These are phyloP conservation scores for Annulohypoxylon moriforme DNA, from an alignment of 495 filamentous ascomycete species.

Conservation along the genomic window DNA sequence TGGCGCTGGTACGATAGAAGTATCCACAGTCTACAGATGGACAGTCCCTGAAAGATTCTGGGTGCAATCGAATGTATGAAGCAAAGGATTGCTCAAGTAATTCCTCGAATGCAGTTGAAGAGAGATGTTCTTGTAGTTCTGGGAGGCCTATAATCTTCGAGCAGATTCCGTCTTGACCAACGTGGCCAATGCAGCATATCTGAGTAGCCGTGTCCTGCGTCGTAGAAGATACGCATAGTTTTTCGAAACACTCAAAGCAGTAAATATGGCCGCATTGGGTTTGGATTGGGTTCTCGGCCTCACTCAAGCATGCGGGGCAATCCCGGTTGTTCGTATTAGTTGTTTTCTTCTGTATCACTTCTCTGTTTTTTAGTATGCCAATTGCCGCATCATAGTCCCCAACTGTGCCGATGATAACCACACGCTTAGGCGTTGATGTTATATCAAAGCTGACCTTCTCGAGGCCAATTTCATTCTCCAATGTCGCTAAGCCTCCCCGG, in stretches of 20 bases:
- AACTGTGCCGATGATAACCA: slow-evolving; percentile 48
- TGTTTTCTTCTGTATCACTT: not conserved
- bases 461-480: slow-evolving; percentile 50
- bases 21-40: slow-evolving; percentile 55
- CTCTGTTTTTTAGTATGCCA: slow-evolving; percentile 18
- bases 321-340: slow-evolving; percentile 15
- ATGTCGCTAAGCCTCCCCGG: slow-evolving; percentile 54
- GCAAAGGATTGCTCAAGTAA: slow-evolving; percentile 54
- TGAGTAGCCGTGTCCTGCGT: slow-evolving; percentile 21
- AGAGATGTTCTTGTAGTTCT: slow-evolving; percentile 53
- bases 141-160: slow-evolving; percentile 41
- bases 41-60: slow-evolving; percentile 52
- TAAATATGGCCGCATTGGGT: slow-evolving; percentile 59
- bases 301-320: slow-evolving; percentile 57
- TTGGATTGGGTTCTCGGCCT: slow-evolving; percentile 51
- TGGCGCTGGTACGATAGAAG: slow-evolving; percentile 50
- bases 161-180: slow-evolving; percentile 46
- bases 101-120: slow-evolving; percentile 52
- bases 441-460: slow-evolving; percentile 48
- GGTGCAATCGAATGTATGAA: slow-evolving; percentile 51
- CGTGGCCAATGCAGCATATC: slow-evolving; percentile 50
- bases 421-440: slow-evolving; percentile 42
- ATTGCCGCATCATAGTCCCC: slow-evolving; percentile 36
- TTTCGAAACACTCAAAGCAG: slow-evolving; percentile 58
- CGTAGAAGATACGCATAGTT: slow-evolving; percentile 47